Base-by-base conservation (phyloP, 345 rosid genomes). In the Hevea brasiliensis region DNA sequence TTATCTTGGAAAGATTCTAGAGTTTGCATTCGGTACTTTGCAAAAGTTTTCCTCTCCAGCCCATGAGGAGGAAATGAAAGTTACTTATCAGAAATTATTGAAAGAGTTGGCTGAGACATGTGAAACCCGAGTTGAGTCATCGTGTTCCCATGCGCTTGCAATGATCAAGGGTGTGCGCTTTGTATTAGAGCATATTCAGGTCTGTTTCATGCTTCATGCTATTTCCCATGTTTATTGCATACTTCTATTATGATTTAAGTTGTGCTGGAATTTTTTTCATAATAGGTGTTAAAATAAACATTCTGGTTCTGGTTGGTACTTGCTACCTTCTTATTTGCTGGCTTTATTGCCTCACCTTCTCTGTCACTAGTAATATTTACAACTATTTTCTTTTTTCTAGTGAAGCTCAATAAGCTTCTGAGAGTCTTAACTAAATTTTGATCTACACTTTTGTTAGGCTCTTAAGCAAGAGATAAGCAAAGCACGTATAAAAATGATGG, bases 151-250 rank as follows among this genome's bases (percentile, higher is more conserved):
- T 76, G 85, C 87, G 47, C 70, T 85, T 58, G 92, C 91, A 61
- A 85, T 92, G 85, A 83, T 90, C 41, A 87, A 77, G 84, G 99
- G 99, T 35, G 83, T 95, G 50, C 92, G 93, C 24, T 92, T 92
- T 82, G 83, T 89, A 60, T 84, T 95, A 27, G 90, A 89, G 83
- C 90, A 92, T 85, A 88, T 91, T 83, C 96, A 87, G 97, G 99
- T 95, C 56, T 73, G 37, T 4, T 70, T 60, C n/a, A n/a, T n/a
- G n/a, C n/a, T 56, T 26, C 11, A 10, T 69, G 26, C 7, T 18
- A 42, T 37, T 14, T 48, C 47, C n/a, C 40, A 27, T 26, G 55
- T 32, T 8, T 15, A 23, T 20, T n/a, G n/a, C n/a, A n/a, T n/a
- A n/a, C n/a, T n/a, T n/a, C n/a, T n/a, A n/a, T n/a, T n/a, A n/a